A percentile compares a stretch with the other conserved stretches of the same genome.
Conservation (phyloP, 805 yeast species). For the Nematodospora valgi region DNA sequence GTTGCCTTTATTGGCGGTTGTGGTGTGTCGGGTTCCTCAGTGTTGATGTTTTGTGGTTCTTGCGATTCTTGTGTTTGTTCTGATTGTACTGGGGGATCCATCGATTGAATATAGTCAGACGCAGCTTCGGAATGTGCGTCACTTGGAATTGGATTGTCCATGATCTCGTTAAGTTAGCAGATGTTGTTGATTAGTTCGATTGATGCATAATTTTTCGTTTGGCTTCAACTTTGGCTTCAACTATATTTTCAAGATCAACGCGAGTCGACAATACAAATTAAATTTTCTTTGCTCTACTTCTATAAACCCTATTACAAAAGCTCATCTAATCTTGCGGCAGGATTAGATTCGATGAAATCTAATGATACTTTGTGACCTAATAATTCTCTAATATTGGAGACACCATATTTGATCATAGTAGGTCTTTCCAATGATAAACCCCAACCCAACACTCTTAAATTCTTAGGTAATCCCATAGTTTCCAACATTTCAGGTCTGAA, state of each 20-base stretch:
- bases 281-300: neutral
- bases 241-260: neutral
- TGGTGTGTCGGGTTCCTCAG: neutral
- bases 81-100: no score
- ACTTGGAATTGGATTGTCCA: no score
- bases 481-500: conserved; percentile 99
- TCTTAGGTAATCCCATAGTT: conserved; percentile 95
- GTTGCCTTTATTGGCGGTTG: neutral
- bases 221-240: no score
- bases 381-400: conserved; percentile 91
- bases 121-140: no score
- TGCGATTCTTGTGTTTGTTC: no score
- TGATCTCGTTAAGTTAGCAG: no score
- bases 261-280: no score
- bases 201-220: no score
- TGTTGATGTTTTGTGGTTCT: no score
- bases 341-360: conserved; percentile 91
- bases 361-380: conserved; percentile 95
- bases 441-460: conserved; percentile 93
- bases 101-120: no score
- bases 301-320: conserved; percentile 19
- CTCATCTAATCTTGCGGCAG: conserved; percentile 93
- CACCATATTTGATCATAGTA: conserved; percentile 97
- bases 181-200: no score
- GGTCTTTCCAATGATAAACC: conserved; percentile 98